Conservation (phyloP, 495 filamentous ascomycete species). For the Xylaria acuta region DNA sequence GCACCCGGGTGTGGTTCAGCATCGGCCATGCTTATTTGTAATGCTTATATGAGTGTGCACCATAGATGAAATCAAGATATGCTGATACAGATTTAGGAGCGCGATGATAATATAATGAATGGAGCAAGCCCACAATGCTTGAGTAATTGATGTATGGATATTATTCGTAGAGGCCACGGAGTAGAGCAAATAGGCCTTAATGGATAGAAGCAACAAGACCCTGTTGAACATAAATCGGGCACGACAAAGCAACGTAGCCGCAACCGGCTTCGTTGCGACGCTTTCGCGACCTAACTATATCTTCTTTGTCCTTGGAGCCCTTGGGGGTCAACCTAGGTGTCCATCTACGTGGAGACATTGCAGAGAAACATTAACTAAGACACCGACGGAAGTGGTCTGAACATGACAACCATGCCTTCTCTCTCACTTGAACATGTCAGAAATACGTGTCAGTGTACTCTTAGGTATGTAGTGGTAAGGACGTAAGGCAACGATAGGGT, state of each 20-base stretch:
- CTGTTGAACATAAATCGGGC: background rate
- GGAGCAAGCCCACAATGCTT: background rate
- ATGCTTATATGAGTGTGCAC: background rate
- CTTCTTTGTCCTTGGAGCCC: slow-evolving; percentile 1
- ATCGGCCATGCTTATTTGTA: background rate
- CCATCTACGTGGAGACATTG: background rate
- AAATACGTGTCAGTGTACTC: background rate
- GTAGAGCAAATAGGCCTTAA: background rate
- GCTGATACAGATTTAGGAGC: background rate
- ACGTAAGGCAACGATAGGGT: background rate
- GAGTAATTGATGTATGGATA: background rate
- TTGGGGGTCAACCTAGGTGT: background rate
- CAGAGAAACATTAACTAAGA: background rate
- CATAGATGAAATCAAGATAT: background rate
- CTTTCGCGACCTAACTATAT: background rate
- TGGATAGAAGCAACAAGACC: background rate
- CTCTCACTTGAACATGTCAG: background rate
- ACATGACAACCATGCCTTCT: background rate
- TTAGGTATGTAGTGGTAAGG: background rate
- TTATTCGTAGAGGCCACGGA: background rate
- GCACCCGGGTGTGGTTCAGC: background rate
- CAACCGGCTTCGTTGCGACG: background rate
- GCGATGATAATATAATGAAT: background rate
- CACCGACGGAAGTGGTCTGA: background rate
- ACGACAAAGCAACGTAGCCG: slow-evolving; percentile 5